phyloP scores from a whole-genome alignment of 345 rosid species.

The Eucalyptus paniculata region DNA sequence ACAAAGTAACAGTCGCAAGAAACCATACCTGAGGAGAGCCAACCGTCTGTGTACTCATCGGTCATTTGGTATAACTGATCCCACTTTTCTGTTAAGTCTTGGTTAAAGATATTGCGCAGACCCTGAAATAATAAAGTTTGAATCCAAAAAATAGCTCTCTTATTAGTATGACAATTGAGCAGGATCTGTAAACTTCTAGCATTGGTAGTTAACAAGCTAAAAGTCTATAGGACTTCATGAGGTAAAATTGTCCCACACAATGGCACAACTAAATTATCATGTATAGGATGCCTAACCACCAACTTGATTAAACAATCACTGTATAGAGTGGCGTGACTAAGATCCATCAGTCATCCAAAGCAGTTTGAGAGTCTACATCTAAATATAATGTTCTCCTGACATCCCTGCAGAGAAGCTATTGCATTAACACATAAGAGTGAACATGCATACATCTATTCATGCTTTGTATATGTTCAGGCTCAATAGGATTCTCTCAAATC shows the following conservation, averaged over 20 bases:
- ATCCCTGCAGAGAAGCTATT: neutral
- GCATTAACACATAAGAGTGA: neutral
- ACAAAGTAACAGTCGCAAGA: neutral
- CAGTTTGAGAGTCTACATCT: neutral
- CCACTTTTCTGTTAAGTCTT: slow-evolving; percentile 23
- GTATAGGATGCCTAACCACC: neutral
- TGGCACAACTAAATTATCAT: neutral
- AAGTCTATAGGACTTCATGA: neutral
- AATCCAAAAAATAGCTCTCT: neutral
- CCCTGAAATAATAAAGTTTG: slow-evolving; percentile 42
- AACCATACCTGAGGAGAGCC: slow-evolving; percentile 73
- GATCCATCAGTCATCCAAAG: neutral
- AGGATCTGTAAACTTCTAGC: neutral
- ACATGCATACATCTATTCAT: neutral
- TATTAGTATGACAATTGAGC: neutral
- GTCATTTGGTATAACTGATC: slow-evolving; percentile 62
- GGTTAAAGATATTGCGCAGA: slow-evolving; percentile 30
- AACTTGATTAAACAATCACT: neutral
- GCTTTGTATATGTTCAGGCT: neutral
- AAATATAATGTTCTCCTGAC: neutral
- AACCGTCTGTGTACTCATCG: slow-evolving; percentile 67
- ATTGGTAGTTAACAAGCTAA: neutral
- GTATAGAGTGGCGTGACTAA: neutral
- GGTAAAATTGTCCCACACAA: neutral
- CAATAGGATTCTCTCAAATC: neutral